These are phyloP conservation scores for Helminthosporium solani DNA, from an alignment of 2,329 filamentous ascomycete species.

Conservation along the genomic window DNA sequence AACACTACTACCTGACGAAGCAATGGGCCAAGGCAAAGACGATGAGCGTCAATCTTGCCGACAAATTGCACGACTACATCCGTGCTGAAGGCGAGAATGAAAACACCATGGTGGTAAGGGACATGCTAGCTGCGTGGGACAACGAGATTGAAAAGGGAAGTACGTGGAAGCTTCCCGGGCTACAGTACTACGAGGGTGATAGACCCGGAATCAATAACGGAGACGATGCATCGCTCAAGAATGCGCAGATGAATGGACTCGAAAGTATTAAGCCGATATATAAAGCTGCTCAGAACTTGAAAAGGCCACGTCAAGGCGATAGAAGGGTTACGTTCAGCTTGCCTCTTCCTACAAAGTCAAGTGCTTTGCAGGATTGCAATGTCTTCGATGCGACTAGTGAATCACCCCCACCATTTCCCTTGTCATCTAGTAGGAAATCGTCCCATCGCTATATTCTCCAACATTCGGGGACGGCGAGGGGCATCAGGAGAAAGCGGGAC, in stretches of 20 bases:
- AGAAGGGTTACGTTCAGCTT: not conserved
- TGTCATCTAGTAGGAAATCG: not conserved
- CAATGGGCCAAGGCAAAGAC: conserved; percentile 5
- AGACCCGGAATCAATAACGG: conserved; percentile 9
- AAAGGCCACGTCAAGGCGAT: not conserved
- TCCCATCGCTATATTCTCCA: conserved; percentile 7
- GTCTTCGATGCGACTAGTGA: not conserved
- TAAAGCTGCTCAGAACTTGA: not conserved
- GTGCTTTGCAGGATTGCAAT: not conserved
- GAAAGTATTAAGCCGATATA: conserved; percentile 1
- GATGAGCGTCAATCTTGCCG: conserved; percentile 7
- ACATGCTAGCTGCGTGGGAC: conserved; percentile 11
- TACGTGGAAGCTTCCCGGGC: conserved; percentile 13
- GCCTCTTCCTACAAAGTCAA: not conserved
- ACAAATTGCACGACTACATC: conserved; percentile 5
- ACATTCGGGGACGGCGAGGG: no score
- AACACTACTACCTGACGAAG: no score
- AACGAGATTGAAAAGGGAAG: conserved; percentile 1
- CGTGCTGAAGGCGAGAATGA: not conserved
- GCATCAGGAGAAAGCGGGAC: no score
- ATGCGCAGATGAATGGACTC: conserved; percentile 8
- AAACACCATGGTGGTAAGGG: conserved; percentile 5
- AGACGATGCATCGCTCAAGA: conserved; percentile 7
- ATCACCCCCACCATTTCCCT: not conserved
- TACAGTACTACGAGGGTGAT: conserved; percentile 7